phyloP scores from a whole-genome alignment of 2,329 filamentous ascomycete species.

The Rosellinia necatrix region DNA sequence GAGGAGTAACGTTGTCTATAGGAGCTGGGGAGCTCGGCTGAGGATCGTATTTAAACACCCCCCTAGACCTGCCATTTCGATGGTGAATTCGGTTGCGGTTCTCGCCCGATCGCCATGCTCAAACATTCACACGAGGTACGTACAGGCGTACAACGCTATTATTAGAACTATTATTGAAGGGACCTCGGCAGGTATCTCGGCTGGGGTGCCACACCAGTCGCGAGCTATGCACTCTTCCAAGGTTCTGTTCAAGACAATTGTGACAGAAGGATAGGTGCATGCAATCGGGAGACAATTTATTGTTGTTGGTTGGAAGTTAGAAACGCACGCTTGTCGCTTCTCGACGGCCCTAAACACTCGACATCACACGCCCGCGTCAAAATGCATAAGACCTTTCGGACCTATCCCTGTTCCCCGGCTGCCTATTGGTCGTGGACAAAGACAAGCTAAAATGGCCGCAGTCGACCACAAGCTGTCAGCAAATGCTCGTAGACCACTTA shows the following conservation, averaged over 20 bases:
- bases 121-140: slow-evolving; percentile 7
- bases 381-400: slow-evolving; percentile 39
- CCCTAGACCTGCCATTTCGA: neutral
- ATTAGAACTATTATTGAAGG: slow-evolving; percentile 12
- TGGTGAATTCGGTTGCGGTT: slow-evolving; percentile 13
- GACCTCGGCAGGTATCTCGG: slow-evolving; percentile 14
- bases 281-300: slow-evolving; percentile 32
- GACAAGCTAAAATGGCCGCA: slow-evolving; percentile 35
- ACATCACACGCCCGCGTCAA: slow-evolving; percentile 43
- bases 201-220: slow-evolving; percentile 14
- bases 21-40: neutral
- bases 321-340: slow-evolving; percentile 35
- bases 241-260: slow-evolving; percentile 35
- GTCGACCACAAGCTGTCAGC: slow-evolving; percentile 35
- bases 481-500: slow-evolving; percentile 33
- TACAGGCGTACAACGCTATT: slow-evolving; percentile 18
- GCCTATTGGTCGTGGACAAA: slow-evolving; percentile 40
- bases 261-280: slow-evolving; percentile 39
- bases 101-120: slow-evolving; percentile 10
- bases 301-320: slow-evolving; percentile 22
- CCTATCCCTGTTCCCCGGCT: slow-evolving; percentile 35
- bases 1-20: slow-evolving; percentile 2
- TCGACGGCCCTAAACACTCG: slow-evolving; percentile 40
- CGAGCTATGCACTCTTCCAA: slow-evolving; percentile 17
- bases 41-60: neutral